Base-by-base conservation (phyloP, 768 basidiomycete species). In the Daedaleopsis sinensis region DNA sequence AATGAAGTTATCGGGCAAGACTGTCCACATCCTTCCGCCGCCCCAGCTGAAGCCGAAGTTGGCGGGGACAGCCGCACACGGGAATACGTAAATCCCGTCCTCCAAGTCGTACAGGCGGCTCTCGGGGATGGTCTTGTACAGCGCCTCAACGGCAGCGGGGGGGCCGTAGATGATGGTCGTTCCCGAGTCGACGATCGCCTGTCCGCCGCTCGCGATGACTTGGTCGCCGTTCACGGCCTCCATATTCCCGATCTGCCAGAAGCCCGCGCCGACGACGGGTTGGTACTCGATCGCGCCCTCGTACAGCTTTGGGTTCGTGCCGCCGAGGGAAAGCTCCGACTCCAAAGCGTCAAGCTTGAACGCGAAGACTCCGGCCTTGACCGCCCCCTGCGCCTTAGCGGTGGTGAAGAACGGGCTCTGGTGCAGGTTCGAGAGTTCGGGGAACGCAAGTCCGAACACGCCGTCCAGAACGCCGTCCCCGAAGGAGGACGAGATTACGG, bases 181-280 rank as follows among this genome's bases (percentile, higher is more conserved):
- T 47, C 72, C 72, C 19, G 68, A 66, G 61, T 73, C 72, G 65
- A 73, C 72, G 66, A 73, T 68, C 18, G 72, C 71, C 54, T 67
- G 57, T 55, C 70, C 66, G 46, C 42, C 44, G 27, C 64, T 57
- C 21, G 59, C 61, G 19, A 53, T 62, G 36, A 58, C 61, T 59
- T 57, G 66, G 21, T 46, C 42, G 54, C 66, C 66, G 48, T 66
- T 68, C 37, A 55, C 46, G 39, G 58, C 65, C 53, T 60, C 59
- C 15, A 66, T 71, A 52, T 63, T 60, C 0, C 60, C 57, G 46
- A 67, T 51, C 58, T 69, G 67, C 72, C 72, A 73, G 67, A 71
- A 72, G 38, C 70, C 70, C 18, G 55, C 66, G 19, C 52, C 38
- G 48, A 58, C 59, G 39, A 67, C 50, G 55, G 47, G 8, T 57